phyloP scores from a whole-genome alignment of 2,329 filamentous ascomycete genomes.

The Alternaria novae-zelandiae region DNA sequence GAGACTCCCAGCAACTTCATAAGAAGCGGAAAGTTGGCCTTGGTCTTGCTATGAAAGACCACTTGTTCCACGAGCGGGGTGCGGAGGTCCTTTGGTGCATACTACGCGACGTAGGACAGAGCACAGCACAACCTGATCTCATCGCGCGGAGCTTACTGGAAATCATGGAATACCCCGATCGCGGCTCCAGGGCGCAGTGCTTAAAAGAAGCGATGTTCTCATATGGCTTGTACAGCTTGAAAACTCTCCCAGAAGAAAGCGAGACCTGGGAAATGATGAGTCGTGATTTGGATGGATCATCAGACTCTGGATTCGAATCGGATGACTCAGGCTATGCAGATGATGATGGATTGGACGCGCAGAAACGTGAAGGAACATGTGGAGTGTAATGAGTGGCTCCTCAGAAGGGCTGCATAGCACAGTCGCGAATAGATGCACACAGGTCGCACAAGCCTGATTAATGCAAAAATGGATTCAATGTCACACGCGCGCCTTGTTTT shows the following conservation, averaged over 20 bases:
- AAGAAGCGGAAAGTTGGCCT: neutral
- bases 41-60: neutral
- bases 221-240: neutral
- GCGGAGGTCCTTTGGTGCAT: neutral
- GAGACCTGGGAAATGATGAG: constrained; percentile 2
- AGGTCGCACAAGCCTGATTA: constrained; percentile 1
- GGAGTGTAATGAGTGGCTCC: neutral
- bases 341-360: neutral
- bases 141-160: neutral
- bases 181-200: neutral
- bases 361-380: neutral
- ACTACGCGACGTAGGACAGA: neutral
- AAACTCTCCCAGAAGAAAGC: neutral
- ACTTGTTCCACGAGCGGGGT: neutral
- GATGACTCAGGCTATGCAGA: neutral
- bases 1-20: neutral
- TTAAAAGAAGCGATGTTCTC: neutral
- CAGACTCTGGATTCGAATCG: neutral
- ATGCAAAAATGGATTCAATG: constrained; percentile 1
- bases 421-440: neutral
- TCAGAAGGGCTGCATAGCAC: neutral
- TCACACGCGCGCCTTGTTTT: constrained; percentile 1
- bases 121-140: constrained; percentile 1
- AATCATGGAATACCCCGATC: neutral
- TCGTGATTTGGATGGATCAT: neutral